Evolutionary conservation across 495 filamentous ascomycete species (phyloP).

Genomic region (Xylaria curta): DNA sequence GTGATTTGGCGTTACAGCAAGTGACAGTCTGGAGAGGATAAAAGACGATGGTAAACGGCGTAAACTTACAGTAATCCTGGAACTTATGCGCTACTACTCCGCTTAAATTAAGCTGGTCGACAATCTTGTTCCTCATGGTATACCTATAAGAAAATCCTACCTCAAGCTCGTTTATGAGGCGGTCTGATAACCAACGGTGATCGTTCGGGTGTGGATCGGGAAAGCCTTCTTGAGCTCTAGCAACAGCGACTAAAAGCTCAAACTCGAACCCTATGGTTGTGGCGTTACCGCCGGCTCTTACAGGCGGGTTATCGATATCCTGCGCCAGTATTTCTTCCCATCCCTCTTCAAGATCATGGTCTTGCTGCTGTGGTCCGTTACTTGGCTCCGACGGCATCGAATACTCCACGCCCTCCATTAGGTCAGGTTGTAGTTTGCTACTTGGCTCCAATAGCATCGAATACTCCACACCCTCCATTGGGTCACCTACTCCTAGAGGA

Average conservation of each 20-base stretch:
- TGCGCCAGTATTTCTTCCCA: neutral
- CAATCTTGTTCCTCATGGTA: conserved; percentile 27
- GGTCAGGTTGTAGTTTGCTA: neutral
- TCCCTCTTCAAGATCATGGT: neutral
- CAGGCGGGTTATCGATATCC: neutral
- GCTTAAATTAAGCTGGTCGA: conserved; percentile 19
- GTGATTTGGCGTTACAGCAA: neutral
- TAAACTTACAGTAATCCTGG: neutral
- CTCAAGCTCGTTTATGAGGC: neutral
- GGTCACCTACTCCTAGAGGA: neutral
- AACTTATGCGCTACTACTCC: conserved; percentile 21
- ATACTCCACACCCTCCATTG: neutral
- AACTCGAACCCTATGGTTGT: conserved; percentile 35
- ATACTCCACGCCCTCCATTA: neutral
- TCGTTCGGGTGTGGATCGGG: conserved; percentile 31
- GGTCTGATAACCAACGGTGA: neutral
- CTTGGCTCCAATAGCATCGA: neutral
- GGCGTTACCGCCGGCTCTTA: neutral
- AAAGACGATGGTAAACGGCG: neutral
- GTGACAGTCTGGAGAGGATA: neutral
- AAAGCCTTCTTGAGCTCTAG: neutral
- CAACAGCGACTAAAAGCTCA: conserved; percentile 29
- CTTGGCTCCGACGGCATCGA: neutral
- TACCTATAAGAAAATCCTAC: neutral
- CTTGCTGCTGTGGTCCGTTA: neutral